These are phyloP conservation scores for Oryza meyeriana DNA, from an alignment of 176 grass and related monocot species.

Conservation along the genomic window DNA sequence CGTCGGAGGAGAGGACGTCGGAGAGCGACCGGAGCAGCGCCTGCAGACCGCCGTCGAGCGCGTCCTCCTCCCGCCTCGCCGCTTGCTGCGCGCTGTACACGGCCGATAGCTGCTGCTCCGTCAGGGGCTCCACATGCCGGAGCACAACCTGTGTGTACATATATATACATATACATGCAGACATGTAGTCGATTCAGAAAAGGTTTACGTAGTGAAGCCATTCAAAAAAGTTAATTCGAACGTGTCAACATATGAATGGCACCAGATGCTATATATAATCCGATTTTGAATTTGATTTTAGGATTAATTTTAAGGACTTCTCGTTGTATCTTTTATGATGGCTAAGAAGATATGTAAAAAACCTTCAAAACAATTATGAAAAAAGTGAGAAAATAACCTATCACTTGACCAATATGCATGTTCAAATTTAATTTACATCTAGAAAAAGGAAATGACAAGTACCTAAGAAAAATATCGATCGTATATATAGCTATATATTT, in stretches of 20 bases:
- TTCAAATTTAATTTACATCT: no score
- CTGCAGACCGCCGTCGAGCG: conserved; percentile 36
- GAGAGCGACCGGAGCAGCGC: conserved; percentile 48
- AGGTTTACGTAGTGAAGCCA: no score
- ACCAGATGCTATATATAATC: background rate
- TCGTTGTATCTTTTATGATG: background rate
- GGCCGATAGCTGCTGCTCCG: conserved; percentile 48
- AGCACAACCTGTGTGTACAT: conserved; percentile 26
- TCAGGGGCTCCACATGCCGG: conserved; percentile 50
- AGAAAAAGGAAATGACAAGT: no score
- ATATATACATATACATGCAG: no score
- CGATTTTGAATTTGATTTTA: background rate
- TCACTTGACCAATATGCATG: no score
- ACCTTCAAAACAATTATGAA: no score
- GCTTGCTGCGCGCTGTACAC: conserved; percentile 43
- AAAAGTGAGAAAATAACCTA: no score
- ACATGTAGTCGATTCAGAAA: background rate
- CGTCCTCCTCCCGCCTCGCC: conserved; percentile 45
- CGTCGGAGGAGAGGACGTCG: conserved; percentile 40
- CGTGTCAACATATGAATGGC: no score
- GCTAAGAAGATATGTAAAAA: background rate
- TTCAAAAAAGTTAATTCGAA: no score
- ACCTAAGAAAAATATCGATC: no score
- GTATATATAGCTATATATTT: background rate
- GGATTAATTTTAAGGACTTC: background rate